Percentiles rank a stretch among this genome's conserved stretches.
These are phyloP conservation scores for Leptoxyphium fumago DNA, from an alignment of 2,329 filamentous ascomycete genomes.

Conservation along the genomic window DNA sequence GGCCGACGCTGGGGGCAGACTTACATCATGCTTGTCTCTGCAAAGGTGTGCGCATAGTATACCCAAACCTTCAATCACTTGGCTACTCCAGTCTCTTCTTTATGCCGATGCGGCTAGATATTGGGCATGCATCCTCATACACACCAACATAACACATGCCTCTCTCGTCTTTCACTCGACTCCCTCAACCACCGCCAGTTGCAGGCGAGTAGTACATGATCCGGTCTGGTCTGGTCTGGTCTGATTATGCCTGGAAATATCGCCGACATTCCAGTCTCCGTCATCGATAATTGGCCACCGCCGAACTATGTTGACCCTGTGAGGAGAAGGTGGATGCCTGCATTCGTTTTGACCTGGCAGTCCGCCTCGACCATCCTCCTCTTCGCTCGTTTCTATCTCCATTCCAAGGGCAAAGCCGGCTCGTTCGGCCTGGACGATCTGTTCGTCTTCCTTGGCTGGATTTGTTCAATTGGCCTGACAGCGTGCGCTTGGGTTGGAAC, in stretches of 20 bases:
- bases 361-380: slow-evolving; percentile 9
- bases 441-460: slow-evolving; percentile 12
- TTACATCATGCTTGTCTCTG: too few relatives aligned
- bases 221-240: not conserved
- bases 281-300: slow-evolving; percentile 10
- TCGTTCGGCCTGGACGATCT: slow-evolving; percentile 13
- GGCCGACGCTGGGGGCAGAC: too few relatives aligned
- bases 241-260: slow-evolving; percentile 14
- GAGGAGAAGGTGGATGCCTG: slow-evolving; percentile 10
- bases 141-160: too few relatives aligned
- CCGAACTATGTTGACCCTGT: slow-evolving; percentile 14
- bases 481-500: slow-evolving; percentile 6
- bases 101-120: too few relatives aligned
- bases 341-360: slow-evolving; percentile 7
- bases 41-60: too few relatives aligned
- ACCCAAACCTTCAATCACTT: too few relatives aligned
- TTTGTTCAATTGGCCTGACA: slow-evolving; percentile 10
- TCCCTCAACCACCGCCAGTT: too few relatives aligned
- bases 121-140: too few relatives aligned
- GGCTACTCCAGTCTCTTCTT: too few relatives aligned
- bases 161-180: too few relatives aligned
- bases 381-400: slow-evolving; percentile 10
- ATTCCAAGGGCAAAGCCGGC: slow-evolving; percentile 10
- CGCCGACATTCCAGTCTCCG: slow-evolving; percentile 5
- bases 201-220: too few relatives aligned